Evolutionary conservation across 2,329 filamentous ascomycete species (phyloP), one percentile per base, ranked within the genome.

Genomic region (Aspergillus ochraceus): DNA sequence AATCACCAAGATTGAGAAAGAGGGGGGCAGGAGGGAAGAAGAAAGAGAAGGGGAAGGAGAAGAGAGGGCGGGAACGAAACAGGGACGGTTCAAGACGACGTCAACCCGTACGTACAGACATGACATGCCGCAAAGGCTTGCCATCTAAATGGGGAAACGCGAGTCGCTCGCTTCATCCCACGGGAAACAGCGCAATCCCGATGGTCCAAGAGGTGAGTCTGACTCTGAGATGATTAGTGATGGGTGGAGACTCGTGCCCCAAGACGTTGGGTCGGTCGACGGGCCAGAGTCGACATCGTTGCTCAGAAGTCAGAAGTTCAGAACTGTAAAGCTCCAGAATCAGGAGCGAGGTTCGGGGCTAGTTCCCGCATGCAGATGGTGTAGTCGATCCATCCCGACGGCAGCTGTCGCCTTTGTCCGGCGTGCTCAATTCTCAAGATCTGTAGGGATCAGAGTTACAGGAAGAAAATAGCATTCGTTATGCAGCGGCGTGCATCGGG

Each of bases 231-330:
- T 36, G 32, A 52, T 57, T 59, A 53, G 42, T 64, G 66, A 62
- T 65, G 64, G 65, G 65, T 54, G 59, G 61, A 62, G 51, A 62
- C 58, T 60, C 58, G 54, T 62, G 62, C 62, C 60, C 65, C 60
- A 66, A 56, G 58, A 64, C 47, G 57, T 65, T 68, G 65, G 66
- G 59, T 67, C 65, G 66, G 58, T 67, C 64, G 63, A 64, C 54
- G 32, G 58, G 62, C 59, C 57, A 62, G 51, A 63, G 57, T 61
- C 47, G 58, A 60, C 42, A 56, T 52, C 14, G 63, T 66, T 63
- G 54, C 61, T 59, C 55, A 54, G 49, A 54, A 60, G 54, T 59
- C 32, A 51, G 57, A 59, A 56, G 46, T n/a, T 56, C 36, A 42
- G 20, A 24, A 46, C 50, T 57, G 57, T 57, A 55, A 57, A 49